Percentiles rank a stretch among this genome's conserved stretches.
These are phyloP conservation scores for Cryptococcus neoformans DNA, from an alignment of 1,284 basidiomycete genomes.

Conservation along the genomic window DNA sequence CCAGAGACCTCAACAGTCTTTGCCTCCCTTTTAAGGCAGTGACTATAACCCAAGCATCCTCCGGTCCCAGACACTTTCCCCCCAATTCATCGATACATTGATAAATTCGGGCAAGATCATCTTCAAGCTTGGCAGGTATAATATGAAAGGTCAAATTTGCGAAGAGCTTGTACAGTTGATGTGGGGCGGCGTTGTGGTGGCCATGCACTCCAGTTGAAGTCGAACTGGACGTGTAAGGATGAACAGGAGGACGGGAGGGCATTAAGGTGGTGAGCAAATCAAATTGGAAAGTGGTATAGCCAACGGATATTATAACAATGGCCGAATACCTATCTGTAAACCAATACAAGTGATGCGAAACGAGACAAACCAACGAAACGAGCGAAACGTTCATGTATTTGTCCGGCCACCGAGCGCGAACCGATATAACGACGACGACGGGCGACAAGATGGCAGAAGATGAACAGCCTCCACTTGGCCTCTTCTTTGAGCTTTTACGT, in stretches of 20 bases:
- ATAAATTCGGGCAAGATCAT: constrained; percentile 48
- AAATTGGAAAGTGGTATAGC: background rate
- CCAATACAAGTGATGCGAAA: too few species aligned
- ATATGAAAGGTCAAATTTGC: constrained; percentile 40
- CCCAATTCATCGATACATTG: constrained; percentile 40
- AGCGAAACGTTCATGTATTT: too few species aligned
- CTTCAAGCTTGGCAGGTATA: constrained; percentile 43
- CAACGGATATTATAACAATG: too few species aligned
- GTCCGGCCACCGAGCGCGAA: too few species aligned
- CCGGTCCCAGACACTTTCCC: constrained; percentile 25
- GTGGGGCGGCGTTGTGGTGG: background rate
- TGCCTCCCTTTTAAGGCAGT: constrained; percentile 40
- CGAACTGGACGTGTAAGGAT: constrained; percentile 17
- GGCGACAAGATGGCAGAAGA: too few species aligned
- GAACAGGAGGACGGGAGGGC: constrained; percentile 18
- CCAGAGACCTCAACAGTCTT: constrained; percentile 32
- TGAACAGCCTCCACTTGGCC: too few species aligned
- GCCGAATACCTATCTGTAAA: too few species aligned
- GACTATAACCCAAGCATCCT: constrained; percentile 28
- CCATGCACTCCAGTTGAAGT: constrained; percentile 12
- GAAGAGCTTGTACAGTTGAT: constrained; percentile 32
- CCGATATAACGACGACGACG: too few species aligned
- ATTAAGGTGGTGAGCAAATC: constrained; percentile 1
- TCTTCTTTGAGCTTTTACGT: too few species aligned
- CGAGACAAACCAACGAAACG: too few species aligned